Evolutionary conservation across 768 basidiomycete species (phyloP).

Genomic region (Fomitopsis pulvina): DNA sequence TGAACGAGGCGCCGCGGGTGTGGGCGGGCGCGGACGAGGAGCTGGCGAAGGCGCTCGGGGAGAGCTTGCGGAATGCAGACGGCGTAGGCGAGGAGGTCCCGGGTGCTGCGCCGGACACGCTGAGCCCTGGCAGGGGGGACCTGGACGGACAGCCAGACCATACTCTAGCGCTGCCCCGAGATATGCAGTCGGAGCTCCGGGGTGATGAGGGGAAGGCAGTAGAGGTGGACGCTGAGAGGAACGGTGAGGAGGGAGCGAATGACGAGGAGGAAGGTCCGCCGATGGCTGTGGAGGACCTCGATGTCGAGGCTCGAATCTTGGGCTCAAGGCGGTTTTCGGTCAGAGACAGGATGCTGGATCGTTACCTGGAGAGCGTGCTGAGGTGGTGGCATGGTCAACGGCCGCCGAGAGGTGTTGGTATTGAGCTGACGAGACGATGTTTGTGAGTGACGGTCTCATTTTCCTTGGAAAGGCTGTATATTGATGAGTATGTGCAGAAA

Average conservation of each 20-base stretch:
- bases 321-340: slow-evolving; percentile 57
- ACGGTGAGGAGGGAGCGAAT: neutral
- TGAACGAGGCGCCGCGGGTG: slow-evolving; percentile 20
- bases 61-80: slow-evolving; percentile 14
- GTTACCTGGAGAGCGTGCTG: slow-evolving; percentile 47
- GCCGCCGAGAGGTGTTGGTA: slow-evolving; percentile 60
- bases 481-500: slow-evolving; percentile 30
- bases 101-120: neutral
- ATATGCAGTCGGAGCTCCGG: neutral
- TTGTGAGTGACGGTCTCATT: slow-evolving; percentile 36
- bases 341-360: slow-evolving; percentile 45
- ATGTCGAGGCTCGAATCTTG: slow-evolving; percentile 37
- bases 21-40: slow-evolving; percentile 10
- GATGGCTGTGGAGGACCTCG: slow-evolving; percentile 7
- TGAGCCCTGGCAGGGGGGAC: neutral
- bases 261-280: slow-evolving; percentile 2
- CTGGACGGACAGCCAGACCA: neutral
- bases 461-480: neutral
- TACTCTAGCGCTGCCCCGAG: neutral
- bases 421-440: slow-evolving; percentile 58
- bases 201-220: neutral
- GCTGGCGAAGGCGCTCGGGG: slow-evolving; percentile 16
- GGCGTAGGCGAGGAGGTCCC: slow-evolving; percentile 1
- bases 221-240: neutral
- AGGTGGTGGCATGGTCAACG: slow-evolving; percentile 75